phyloP scores from a whole-genome alignment of 495 filamentous ascomycete species.

The Trichoderma parareesei region DNA sequence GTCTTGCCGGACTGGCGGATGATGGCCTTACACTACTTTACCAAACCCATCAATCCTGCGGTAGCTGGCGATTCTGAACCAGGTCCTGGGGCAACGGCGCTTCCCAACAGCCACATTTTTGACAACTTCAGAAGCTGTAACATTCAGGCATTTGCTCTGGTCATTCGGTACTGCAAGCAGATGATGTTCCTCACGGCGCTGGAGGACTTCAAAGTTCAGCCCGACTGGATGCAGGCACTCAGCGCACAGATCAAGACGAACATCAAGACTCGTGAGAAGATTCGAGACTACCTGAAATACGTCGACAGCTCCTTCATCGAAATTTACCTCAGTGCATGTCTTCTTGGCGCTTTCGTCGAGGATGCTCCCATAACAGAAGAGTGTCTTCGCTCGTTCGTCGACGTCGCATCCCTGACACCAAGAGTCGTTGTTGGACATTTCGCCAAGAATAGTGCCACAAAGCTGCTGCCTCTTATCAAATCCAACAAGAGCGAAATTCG shows the following conservation, averaged over 20 bases:
- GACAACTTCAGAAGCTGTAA: slow-evolving; percentile 34
- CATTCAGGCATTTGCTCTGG: slow-evolving; percentile 51
- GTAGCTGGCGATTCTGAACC: not conserved
- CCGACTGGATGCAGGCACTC: slow-evolving; percentile 78
- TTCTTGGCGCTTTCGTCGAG: slow-evolving; percentile 34
- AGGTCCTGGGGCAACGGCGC: not conserved
- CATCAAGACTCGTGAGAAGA: slow-evolving; percentile 45
- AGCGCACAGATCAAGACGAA: slow-evolving; percentile 61
- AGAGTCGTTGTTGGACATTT: slow-evolving; percentile 41
- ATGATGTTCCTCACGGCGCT: slow-evolving; percentile 70
- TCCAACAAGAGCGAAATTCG: slow-evolving; percentile 64
- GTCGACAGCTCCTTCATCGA: slow-evolving; percentile 21
- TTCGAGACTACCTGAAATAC: slow-evolving; percentile 38
- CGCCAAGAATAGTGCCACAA: slow-evolving; percentile 31
- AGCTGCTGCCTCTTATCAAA: slow-evolving; percentile 49
- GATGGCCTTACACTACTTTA: slow-evolving; percentile 39
- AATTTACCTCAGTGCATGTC: slow-evolving; percentile 23
- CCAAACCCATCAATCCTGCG: slow-evolving; percentile 19
- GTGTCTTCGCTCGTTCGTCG: slow-evolving; percentile 40
- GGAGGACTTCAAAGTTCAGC: slow-evolving; percentile 53
- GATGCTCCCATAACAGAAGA: slow-evolving; percentile 42
- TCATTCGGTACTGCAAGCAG: slow-evolving; percentile 62
- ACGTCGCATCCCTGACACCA: slow-evolving; percentile 57
- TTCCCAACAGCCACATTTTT: slow-evolving; percentile 29
- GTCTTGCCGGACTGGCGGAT: slow-evolving; percentile 40